These are phyloP conservation scores for Tetracentron sinense DNA, from an alignment of 164 flowering plant species.

Conservation along the genomic window DNA sequence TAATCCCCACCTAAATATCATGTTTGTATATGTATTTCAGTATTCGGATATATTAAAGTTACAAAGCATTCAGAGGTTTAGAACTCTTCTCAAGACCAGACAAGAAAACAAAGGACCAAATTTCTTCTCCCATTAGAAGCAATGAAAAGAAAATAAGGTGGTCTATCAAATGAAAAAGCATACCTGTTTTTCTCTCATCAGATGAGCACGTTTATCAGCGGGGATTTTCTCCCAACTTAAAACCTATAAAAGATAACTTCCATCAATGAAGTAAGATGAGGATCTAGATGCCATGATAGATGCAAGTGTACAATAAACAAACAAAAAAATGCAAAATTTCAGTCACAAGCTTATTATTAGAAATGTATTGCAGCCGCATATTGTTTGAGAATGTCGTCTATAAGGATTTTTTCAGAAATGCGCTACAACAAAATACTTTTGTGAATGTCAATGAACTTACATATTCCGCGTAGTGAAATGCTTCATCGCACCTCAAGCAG, in stretches of 20 bases:
- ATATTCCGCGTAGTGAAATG: slow-evolving; percentile 69
- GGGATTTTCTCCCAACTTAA: slow-evolving; percentile 82
- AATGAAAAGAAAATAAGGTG: background rate
- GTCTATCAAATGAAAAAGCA: background rate
- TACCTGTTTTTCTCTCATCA: slow-evolving; percentile 83
- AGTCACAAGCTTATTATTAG: no score
- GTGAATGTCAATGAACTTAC: slow-evolving; percentile 39
- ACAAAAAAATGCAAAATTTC: background rate
- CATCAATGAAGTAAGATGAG: background rate
- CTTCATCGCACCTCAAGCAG: slow-evolving; percentile 65
- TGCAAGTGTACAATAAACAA: background rate
- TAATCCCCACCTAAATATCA: no score
- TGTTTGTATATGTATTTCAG: no score
- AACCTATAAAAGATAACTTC: slow-evolving; percentile 39
- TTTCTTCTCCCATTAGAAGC: background rate
- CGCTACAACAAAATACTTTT: background rate
- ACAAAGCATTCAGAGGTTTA: background rate
- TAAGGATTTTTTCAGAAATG: background rate
- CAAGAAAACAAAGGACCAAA: background rate
- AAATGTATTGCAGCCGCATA: background rate
- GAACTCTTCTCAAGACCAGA: background rate
- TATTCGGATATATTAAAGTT: no score
- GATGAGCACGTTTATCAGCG: slow-evolving; percentile 77
- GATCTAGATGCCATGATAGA: background rate
- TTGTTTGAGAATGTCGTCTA: background rate